phyloP scores from a whole-genome alignment of 2,329 filamentous ascomycete genomes.

The Escovopsis sp. region DNA sequence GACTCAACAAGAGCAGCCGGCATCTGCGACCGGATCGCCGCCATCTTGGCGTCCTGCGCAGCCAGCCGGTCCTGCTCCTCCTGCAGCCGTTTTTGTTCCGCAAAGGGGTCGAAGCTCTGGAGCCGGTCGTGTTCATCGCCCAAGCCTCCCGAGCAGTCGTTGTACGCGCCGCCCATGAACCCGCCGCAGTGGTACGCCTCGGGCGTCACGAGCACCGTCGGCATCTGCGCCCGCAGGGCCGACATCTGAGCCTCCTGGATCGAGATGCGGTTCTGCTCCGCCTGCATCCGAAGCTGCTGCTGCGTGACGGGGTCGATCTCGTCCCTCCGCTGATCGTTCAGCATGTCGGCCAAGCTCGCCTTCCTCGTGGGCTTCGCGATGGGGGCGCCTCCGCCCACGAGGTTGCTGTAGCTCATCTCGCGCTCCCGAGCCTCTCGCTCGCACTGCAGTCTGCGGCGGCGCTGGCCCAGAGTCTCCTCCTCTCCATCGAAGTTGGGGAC shows the following conservation, averaged over 20 bases:
- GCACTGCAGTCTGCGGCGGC: conserved; percentile 57
- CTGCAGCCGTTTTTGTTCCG: conserved; percentile 25
- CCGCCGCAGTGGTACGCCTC: conserved; percentile 24
- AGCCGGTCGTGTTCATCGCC: neutral
- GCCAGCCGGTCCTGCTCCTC: conserved; percentile 26
- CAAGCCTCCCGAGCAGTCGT: conserved; percentile 32
- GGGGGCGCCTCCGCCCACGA: conserved; percentile 7
- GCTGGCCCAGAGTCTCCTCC: conserved; percentile 68
- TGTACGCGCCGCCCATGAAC: conserved; percentile 36
- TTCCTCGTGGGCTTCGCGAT: conserved; percentile 17
- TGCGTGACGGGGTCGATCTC: conserved; percentile 22
- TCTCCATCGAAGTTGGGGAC: conserved; percentile 24
- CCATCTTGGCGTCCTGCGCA: conserved; percentile 33
- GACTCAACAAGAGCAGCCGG: conserved; percentile 24
- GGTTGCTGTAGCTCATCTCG: conserved; percentile 30
- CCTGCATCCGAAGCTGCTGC: conserved; percentile 25
- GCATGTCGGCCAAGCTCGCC: conserved; percentile 46
- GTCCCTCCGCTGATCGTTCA: conserved; percentile 28
- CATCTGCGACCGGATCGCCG: conserved; percentile 34
- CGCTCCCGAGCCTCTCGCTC: conserved; percentile 49
- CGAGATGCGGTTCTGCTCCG: conserved; percentile 26
- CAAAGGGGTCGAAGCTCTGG: conserved; percentile 22
- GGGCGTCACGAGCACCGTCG: conserved; percentile 21
- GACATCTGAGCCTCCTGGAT: conserved; percentile 34
- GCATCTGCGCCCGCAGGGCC: conserved; percentile 34